These are phyloP conservation scores for Polytrichum formosum DNA, from an alignment of 225 moss, liverwort and hornwort species.

Conservation along the genomic window DNA sequence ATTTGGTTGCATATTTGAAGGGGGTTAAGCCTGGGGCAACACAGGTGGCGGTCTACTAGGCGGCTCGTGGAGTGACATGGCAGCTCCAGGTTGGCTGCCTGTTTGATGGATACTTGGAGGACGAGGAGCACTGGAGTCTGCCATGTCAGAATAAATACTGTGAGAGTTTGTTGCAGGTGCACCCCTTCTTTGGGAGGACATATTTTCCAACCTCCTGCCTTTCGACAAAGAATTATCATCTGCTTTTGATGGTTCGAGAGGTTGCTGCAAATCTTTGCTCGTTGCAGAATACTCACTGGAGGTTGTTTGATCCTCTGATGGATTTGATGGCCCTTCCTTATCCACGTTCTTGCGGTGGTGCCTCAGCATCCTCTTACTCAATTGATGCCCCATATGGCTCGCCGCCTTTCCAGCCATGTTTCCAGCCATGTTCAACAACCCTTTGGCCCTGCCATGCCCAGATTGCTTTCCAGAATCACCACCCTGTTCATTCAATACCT, in stretches of 20 bases:
- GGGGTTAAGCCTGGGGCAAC: conserved; percentile 12
- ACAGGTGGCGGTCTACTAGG: conserved; percentile 38
- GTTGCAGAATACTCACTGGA: conserved; percentile 25
- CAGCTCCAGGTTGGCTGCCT: conserved; percentile 10
- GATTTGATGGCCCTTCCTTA: conserved; percentile 11
- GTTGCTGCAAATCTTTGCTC: conserved; percentile 2
- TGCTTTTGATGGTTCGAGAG: not conserved
- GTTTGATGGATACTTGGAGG: conserved; percentile 2
- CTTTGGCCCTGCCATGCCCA: conserved; percentile 32
- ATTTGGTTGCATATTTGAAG: conserved; percentile 5
- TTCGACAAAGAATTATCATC: not conserved
- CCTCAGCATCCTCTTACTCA: conserved; percentile 24
- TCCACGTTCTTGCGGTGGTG: conserved; percentile 8
- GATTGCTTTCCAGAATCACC: conserved; percentile 25
- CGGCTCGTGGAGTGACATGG: conserved; percentile 17
- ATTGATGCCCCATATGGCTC: conserved; percentile 30
- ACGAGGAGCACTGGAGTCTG: conserved; percentile 4
- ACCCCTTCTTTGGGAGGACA: conserved; percentile 3
- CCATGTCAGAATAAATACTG: conserved; percentile 1
- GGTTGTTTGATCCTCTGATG: conserved; percentile 29
- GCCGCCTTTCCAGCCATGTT: conserved; percentile 27
- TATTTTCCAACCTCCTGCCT: conserved; percentile 6
- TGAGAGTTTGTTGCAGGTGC: not conserved
- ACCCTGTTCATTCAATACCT: conserved; percentile 15
- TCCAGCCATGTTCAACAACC: conserved; percentile 27